phyloP scores from a whole-genome alignment of 495 filamentous ascomycete species.

The Penicillium diatomitis region DNA sequence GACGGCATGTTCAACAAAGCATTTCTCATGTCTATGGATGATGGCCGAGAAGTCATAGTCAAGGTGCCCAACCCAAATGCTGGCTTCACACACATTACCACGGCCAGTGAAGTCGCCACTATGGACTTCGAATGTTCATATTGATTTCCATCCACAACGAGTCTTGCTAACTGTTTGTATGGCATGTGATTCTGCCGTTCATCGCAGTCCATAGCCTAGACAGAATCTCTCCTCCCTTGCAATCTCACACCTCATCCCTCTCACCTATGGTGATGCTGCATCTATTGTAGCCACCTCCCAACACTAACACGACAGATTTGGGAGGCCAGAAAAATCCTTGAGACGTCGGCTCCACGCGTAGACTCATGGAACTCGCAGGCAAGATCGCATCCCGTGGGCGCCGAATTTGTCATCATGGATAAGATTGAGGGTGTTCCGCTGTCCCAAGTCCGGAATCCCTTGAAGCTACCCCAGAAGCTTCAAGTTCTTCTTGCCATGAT shows the following conservation, averaged over 20 bases:
- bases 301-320: not conserved
- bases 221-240: too few relatives aligned
- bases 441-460: constrained; percentile 18
- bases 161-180: not conserved
- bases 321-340: not conserved
- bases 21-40: constrained; percentile 31
- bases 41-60: constrained; percentile 29
- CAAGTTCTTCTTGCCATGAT: constrained; percentile 23
- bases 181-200: too few relatives aligned
- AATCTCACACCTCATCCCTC: too few relatives aligned
- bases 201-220: too few relatives aligned
- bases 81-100: constrained; percentile 16
- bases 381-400: constrained; percentile 13
- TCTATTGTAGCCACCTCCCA: too few relatives aligned
- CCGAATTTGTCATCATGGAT: constrained; percentile 35
- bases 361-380: not conserved
- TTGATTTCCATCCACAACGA: constrained; percentile 1
- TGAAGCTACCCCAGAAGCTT: constrained; percentile 16
- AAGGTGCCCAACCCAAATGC: constrained; percentile 30
- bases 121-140: constrained; percentile 31
- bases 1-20: constrained; percentile 35
- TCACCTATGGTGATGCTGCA: too few relatives aligned
- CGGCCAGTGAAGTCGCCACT: constrained; percentile 33
- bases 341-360: not conserved
- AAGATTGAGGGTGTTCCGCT: constrained; percentile 27